A percentile compares a stretch with the other conserved stretches of the same genome.
phyloP scores from a whole-genome alignment of 2,329 filamentous ascomycete species.

The Trichoderma harzianum region DNA sequence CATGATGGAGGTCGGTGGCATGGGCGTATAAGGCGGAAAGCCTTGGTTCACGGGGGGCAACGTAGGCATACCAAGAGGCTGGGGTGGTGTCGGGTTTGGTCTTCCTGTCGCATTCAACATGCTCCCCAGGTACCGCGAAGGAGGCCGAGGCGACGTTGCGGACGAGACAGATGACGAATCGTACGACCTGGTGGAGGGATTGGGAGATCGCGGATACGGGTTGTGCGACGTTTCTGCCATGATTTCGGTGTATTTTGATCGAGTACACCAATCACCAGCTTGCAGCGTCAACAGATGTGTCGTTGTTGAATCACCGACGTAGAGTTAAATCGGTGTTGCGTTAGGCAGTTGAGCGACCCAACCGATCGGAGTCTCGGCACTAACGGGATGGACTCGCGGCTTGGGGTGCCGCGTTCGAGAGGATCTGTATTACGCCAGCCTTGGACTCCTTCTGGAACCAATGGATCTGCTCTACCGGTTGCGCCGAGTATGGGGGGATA shows the following conservation, averaged over 20 bases:
- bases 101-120: conserved; percentile 52
- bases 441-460: not conserved
- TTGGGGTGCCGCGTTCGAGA: not conserved
- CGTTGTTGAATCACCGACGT: conserved; percentile 5
- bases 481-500: not conserved
- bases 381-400: conserved; percentile 5
- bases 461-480: not conserved
- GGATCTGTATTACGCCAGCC: conserved; percentile 11
- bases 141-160: conserved; percentile 55
- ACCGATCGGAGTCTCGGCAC: conserved; percentile 13
- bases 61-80: conserved; percentile 52
- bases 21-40: conserved; percentile 54
- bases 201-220: conserved; percentile 58
- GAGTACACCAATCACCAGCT: not conserved
- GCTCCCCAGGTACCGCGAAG: conserved; percentile 50
- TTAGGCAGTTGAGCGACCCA: conserved; percentile 12
- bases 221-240: conserved; percentile 57
- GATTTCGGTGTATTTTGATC: conserved; percentile 29
- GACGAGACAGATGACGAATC: conserved; percentile 63
- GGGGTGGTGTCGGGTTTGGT: conserved; percentile 47
- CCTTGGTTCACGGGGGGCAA: conserved; percentile 46
- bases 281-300: not conserved
- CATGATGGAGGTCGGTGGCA: conserved; percentile 47
- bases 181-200: conserved; percentile 59
- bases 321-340: not conserved